A percentile compares a stretch with the other conserved stretches of the same genome.
Conservation (phyloP, 2,329 filamentous ascomycete genomes). For the Phaeosphaeriaceae sp. region DNA sequence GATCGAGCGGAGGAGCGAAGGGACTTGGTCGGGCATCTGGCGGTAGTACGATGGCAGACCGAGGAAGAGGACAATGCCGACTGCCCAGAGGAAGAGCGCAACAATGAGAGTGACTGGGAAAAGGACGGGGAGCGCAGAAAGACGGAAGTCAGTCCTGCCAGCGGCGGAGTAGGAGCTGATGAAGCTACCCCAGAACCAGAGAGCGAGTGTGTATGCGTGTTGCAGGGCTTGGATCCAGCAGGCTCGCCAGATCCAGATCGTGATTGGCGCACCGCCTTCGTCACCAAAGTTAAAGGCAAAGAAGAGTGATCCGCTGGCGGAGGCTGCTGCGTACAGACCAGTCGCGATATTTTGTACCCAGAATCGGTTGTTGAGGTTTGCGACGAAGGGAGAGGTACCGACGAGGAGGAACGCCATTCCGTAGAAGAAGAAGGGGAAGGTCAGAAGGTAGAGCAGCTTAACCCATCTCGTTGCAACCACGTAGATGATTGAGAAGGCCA, state of each 20-base stretch:
- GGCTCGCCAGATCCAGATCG: neutral
- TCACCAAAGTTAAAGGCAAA: slow-evolving; percentile 1
- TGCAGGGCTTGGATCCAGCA: slow-evolving; percentile 1
- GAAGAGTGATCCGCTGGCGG: neutral
- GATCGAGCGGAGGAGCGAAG: neutral
- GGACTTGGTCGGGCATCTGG: slow-evolving; percentile 1
- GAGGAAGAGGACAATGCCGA: neutral
- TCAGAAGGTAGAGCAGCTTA: neutral
- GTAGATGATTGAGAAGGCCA: neutral
- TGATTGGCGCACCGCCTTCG: neutral
- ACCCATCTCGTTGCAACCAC: neutral
- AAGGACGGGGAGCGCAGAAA: neutral
- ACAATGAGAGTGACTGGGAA: neutral
- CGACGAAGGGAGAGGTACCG: neutral
- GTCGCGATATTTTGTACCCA: neutral
- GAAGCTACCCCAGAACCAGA: slow-evolving; percentile 1
- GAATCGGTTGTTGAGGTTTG: neutral
- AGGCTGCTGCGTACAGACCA: neutral
- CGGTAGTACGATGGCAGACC: slow-evolving; percentile 1
- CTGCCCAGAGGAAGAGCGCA: neutral
- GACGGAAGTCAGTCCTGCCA: neutral
- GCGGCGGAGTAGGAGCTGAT: slow-evolving; percentile 1
- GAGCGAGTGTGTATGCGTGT: slow-evolving; percentile 1
- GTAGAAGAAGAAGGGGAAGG: neutral
- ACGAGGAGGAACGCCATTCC: neutral